These are phyloP conservation scores for Venturia oleaginea DNA, from an alignment of 2,329 filamentous ascomycete genomes.

Conservation along the genomic window DNA sequence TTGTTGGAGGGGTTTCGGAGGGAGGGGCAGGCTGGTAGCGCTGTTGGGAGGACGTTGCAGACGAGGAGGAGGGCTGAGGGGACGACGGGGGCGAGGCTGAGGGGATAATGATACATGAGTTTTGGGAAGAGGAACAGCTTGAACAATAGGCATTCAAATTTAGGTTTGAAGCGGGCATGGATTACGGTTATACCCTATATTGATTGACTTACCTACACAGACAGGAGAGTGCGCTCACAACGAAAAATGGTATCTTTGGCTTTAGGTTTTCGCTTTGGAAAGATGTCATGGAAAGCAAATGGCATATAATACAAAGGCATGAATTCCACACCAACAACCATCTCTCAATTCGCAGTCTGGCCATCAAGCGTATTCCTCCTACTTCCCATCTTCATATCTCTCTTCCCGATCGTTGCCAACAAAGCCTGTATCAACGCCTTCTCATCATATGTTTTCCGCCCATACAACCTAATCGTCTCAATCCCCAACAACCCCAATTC, in stretches of 20 bases:
- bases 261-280: too few relatives aligned
- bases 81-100: constrained; percentile 6
- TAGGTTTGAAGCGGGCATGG: neutral
- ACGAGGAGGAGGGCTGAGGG: constrained; percentile 11
- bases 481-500: constrained; percentile 60
- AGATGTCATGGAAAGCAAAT: too few relatives aligned
- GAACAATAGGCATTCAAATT: neutral
- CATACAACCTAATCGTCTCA: constrained; percentile 68
- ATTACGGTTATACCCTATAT: constrained; percentile 3
- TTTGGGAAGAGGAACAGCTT: too few relatives aligned
- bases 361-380: constrained; percentile 50
- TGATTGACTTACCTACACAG: neutral
- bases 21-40: neutral
- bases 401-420: constrained; percentile 58
- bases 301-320: neutral
- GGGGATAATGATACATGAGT: neutral
- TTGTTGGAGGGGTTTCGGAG: neutral
- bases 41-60: neutral
- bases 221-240: neutral
- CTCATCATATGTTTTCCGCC: constrained; percentile 66
- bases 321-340: neutral
- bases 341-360: neutral
- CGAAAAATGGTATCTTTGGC: too few relatives aligned
- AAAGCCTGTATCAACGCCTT: constrained; percentile 65
- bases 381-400: constrained; percentile 44